Evolutionary conservation across 2,329 filamentous ascomycete genomes (phyloP), one percentile per base, ranked within the genome.

Genomic region (Botrytis tulipae): DNA sequence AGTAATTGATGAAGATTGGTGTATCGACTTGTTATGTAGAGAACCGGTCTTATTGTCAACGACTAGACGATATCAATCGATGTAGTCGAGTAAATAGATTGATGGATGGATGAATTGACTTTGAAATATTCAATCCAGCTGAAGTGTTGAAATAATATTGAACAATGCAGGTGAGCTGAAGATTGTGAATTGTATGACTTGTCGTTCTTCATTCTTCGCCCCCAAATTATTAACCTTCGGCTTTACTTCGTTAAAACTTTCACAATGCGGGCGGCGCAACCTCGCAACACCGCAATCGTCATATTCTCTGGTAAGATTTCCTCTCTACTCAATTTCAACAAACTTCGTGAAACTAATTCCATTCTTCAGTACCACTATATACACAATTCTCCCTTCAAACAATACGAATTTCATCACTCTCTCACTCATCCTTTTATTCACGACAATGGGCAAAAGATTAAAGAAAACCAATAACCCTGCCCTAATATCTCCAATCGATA

Each of bases 401-500:
- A 51, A 57, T 68, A 60, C 71, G 37, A 44, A 37, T 69, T 37
- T 69, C n/a, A 37, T 68, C 35, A 42, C 35, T 5, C 29, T 73
- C 46, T n/a, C 74, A 32, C 18, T 75, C n/a, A 14, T 75, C 29
- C 7, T 35, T 51, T 70, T n/a, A 35, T 73, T 29, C n/a, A 18
- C 66, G 68, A 75, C 62, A 51, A 80, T 80, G 79, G 74, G 73
- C 10, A 79, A 76, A 63, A 79, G 77, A 62, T 57, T 71, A 16
- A 70, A 72, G 71, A 79, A 79, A 73, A 65, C 48, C 22, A 68
- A 72, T 18, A 51, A 54, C 8, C 54, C 73, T 29, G 51, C 74
- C 29, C n/a, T 73, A 18, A 74, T 75, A 35, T 18, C 70, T 29
- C 44, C 73, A 35, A 61, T 60, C 32, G 74, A 73, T 57, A 74